A percentile compares a stretch with the other conserved stretches of the same genome.
Evolutionary conservation across 2,329 filamentous ascomycete genomes (phyloP).

Genomic region (Aspergillus latus): DNA sequence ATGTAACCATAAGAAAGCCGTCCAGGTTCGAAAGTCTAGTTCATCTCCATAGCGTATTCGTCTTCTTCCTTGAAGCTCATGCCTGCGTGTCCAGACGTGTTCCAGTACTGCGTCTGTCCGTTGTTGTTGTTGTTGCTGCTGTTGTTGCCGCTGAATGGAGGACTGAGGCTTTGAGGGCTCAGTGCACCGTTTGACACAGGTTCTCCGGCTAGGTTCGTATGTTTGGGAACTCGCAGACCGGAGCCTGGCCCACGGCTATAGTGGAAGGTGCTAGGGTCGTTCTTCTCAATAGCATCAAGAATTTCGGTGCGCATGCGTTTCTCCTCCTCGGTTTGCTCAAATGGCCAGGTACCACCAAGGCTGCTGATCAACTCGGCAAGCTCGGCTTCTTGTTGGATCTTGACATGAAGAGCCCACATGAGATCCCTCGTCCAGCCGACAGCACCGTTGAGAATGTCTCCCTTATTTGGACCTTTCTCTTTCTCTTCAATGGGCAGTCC

Average conservation of each 20-base stretch:
- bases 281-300: slow-evolving; percentile 80
- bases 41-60: slow-evolving; percentile 80
- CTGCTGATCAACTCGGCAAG: slow-evolving; percentile 72
- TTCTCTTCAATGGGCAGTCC: slow-evolving; percentile 93
- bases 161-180: slow-evolving; percentile 65
- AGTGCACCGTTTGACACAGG: slow-evolving; percentile 55
- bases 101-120: slow-evolving; percentile 56
- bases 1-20: slow-evolving; percentile 19
- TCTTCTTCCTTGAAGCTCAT: slow-evolving; percentile 92
- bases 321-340: slow-evolving; percentile 86
- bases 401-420: slow-evolving; percentile 93
- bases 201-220: slow-evolving; percentile 88
- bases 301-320: slow-evolving; percentile 93
- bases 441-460: slow-evolving; percentile 94
- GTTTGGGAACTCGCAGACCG: slow-evolving; percentile 85
- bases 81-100: slow-evolving; percentile 52
- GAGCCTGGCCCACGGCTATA: slow-evolving; percentile 83
- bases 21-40: slow-evolving; percentile 21
- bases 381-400: slow-evolving; percentile 85
- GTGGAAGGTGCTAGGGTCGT: slow-evolving; percentile 70
- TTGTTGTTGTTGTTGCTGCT: slow-evolving; percentile 33
- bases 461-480: slow-evolving; percentile 98
- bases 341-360: slow-evolving; percentile 73
- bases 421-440: slow-evolving; percentile 97
- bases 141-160: slow-evolving; percentile 69